Conservation (phyloP, 2,329 filamentous ascomycete genomes). For the Rutstroemia sp. region DNA sequence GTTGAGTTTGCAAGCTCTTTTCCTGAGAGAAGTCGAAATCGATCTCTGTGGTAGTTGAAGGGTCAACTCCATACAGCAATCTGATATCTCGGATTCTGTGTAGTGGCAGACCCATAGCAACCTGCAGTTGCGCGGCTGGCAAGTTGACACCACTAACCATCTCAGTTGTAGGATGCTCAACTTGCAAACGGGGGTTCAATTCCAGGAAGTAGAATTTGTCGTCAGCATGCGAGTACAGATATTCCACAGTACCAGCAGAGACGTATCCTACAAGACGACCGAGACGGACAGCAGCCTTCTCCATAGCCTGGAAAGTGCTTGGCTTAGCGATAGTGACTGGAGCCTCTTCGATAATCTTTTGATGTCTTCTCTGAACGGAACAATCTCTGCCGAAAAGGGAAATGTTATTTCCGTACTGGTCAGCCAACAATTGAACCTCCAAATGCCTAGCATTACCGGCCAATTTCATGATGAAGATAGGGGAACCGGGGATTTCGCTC, state of each 20-base stretch:
- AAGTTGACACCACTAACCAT: slow-evolving; percentile 99
- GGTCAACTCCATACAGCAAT: slow-evolving; percentile 90
- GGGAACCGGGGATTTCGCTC: slow-evolving; percentile 94
- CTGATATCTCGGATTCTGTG: slow-evolving; percentile 95
- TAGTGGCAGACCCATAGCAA: slow-evolving; percentile 96
- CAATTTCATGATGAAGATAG: slow-evolving; percentile 99
- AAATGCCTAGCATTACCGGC: slow-evolving; percentile 93
- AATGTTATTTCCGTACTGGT: slow-evolving; percentile 99
- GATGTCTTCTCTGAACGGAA: slow-evolving; percentile 94
- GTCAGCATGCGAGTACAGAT: slow-evolving; percentile 94
- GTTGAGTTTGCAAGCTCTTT: slow-evolving; percentile 75
- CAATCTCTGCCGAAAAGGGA: slow-evolving; percentile 98
- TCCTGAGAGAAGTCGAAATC: slow-evolving; percentile 94
- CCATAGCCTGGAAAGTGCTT: slow-evolving; percentile 90
- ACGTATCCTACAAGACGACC: slow-evolving; percentile 95
- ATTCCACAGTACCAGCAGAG: slow-evolving; percentile 96
- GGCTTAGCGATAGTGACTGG: slow-evolving; percentile 92
- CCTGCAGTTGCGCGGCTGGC: slow-evolving; percentile 93
- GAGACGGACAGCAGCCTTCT: slow-evolving; percentile 88
- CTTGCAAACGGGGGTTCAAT: slow-evolving; percentile 96
- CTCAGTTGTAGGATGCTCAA: slow-evolving; percentile 98
- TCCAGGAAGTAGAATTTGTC: slow-evolving; percentile 99
- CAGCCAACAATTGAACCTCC: slow-evolving; percentile 93
- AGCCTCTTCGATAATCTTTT: slow-evolving; percentile 99
- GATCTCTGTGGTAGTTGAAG: slow-evolving; percentile 76